Base-by-base conservation (phyloP, 805 yeast genomes). In the Cyberlindnera samutprakarnensis region DNA sequence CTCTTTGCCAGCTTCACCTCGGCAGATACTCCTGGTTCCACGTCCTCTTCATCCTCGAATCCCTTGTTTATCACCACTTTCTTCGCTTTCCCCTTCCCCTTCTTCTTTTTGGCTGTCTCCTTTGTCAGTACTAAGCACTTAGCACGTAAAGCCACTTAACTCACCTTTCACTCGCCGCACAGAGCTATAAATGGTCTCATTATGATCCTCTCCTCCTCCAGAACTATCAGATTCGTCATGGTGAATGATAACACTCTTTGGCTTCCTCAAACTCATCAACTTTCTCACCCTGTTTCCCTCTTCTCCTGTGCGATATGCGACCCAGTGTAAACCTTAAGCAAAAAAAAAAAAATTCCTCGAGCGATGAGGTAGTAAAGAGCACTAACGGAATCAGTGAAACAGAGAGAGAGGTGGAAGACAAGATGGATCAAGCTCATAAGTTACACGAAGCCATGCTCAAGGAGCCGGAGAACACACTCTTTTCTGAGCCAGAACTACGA, bases 401-500 rank as follows among this genome's bases (percentile, higher is more conserved):
- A n/a, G n/a, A n/a, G n/a, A n/a, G n/a, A n/a, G n/a, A n/a, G n/a
- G n/a, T n/a, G n/a, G n/a, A n/a, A n/a, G n/a, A n/a, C n/a, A n/a
- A n/a, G n/a, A n/a, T n/a, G n/a, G 32, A 29, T 12, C 32, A 28
- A 26, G 32, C 23, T 11, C 18, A 62, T 36, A 56, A 53, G 31
- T 68, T 87, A 35, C 88, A 87, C 50, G 56, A 52, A 31, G 62
- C 64, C 39, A 86, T 87, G 94, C 57, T 73, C 40, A 64, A 61
- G 36, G 55, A 61, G 24, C 66, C 69, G 0, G 46, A 69, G 0
- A 61, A 67, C 15, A 64, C 71, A 11, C 53, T 77, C 20, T 87
- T 68, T 56, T 56, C 76, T 6, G 95, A 87, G 56, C 64, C 64
- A 3, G 94, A 86, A 47, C 67, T 90, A 33, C 72, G 70, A 45